Conservation (phyloP, 2,329 filamentous ascomycete species). For the Ophiostoma ulmi region DNA sequence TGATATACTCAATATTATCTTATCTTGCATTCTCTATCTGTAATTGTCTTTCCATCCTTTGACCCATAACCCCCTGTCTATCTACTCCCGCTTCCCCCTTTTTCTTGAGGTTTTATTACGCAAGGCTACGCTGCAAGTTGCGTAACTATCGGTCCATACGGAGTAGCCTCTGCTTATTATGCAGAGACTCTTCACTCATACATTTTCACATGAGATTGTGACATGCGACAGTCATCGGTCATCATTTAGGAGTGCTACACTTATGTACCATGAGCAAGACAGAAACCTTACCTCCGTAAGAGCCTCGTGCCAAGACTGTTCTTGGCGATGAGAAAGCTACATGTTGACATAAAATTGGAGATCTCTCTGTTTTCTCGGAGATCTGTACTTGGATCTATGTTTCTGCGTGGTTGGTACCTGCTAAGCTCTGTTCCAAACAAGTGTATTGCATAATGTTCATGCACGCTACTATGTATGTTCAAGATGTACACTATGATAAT, state of each 20-base stretch:
- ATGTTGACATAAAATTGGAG: slow-evolving; percentile 12
- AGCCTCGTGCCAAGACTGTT: slow-evolving; percentile 3
- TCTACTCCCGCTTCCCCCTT: slow-evolving; percentile 3
- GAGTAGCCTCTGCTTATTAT: too few species aligned
- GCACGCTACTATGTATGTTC: background rate
- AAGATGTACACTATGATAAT: background rate
- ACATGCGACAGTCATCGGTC: background rate
- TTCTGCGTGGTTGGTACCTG: slow-evolving; percentile 3
- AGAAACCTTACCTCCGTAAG: background rate
- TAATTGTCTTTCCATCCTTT: background rate
- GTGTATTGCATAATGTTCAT: background rate
- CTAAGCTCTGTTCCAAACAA: background rate
- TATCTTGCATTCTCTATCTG: background rate
- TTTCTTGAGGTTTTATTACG: slow-evolving; percentile 1
- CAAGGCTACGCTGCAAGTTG: slow-evolving; percentile 4
- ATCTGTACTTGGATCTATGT: background rate
- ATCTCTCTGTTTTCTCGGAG: background rate
- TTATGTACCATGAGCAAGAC: background rate
- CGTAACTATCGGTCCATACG: background rate
- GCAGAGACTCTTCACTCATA: too few species aligned
- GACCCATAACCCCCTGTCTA: background rate
- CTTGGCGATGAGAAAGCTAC: slow-evolving; percentile 11
- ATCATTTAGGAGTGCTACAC: background rate
- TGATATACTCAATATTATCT: background rate
- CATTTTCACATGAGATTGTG: too few species aligned